Conservation (phyloP, 371 early-diverging fungal genomes). For the Mycotypha africana region DNA sequence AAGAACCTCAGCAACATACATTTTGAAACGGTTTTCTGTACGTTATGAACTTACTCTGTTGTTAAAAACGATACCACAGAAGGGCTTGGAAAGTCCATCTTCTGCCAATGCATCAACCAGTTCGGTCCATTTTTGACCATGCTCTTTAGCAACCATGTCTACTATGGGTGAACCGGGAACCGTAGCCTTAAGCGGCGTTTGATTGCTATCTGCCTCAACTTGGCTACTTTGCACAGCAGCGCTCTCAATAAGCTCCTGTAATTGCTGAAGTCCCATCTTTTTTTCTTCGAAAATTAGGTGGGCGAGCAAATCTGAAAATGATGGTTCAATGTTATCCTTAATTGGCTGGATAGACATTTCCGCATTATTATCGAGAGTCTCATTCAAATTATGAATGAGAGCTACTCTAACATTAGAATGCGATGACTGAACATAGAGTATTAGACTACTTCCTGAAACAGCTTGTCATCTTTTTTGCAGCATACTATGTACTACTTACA, state of each 20-base stretch:
- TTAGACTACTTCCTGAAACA: no score
- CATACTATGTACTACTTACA: conserved; percentile 14
- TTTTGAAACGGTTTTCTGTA: no score
- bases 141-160: conserved; percentile 13
- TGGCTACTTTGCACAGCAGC: neutral
- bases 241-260: neutral
- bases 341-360: neutral
- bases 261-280: neutral
- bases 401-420: conserved; percentile 39
- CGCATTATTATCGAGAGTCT: no score
- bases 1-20: no score
- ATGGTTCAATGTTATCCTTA: neutral
- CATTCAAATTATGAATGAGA: conserved; percentile 32
- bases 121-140: conserved; percentile 13
- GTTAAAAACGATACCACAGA: conserved; percentile 29
- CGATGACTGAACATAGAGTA: no score
- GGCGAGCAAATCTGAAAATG: conserved; percentile 8
- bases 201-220: neutral
- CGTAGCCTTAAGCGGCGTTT: conserved; percentile 6
- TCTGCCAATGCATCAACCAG: conserved; percentile 8
- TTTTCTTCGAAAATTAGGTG: conserved; percentile 1
- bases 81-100: conserved; percentile 17
- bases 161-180: conserved; percentile 34
- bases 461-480: no score
- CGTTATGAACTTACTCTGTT: conserved; percentile 29